Percentiles rank a stretch among this genome's conserved stretches.
These are phyloP conservation scores for Hirsutella thompsonii DNA, from an alignment of 2,329 filamentous ascomycete species.

Conservation along the genomic window DNA sequence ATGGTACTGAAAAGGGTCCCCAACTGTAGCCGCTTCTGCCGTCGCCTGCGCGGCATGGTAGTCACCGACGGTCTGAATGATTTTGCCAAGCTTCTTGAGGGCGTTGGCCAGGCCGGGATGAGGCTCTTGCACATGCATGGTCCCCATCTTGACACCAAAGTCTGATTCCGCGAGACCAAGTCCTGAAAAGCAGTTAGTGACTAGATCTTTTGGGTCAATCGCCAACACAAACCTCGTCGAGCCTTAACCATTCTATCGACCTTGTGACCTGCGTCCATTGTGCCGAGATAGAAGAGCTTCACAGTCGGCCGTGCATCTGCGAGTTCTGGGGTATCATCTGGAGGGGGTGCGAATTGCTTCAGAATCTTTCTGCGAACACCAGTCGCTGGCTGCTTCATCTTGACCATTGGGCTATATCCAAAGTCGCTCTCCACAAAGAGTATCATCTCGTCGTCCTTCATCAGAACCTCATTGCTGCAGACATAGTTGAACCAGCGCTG, in stretches of 20 bases:
- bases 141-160: slow-evolving; percentile 78
- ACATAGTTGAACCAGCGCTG: slow-evolving; percentile 94
- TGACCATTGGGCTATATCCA: slow-evolving; percentile 89
- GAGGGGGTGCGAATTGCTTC: slow-evolving; percentile 95
- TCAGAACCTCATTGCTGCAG: slow-evolving; percentile 81
- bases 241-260: slow-evolving; percentile 89
- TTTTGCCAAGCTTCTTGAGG: slow-evolving; percentile 88
- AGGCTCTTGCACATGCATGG: slow-evolving; percentile 80
- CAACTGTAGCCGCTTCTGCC: slow-evolving; percentile 86
- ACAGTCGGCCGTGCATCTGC: slow-evolving; percentile 81
- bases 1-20: slow-evolving; percentile 88
- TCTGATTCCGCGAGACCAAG: slow-evolving; percentile 87
- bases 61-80: slow-evolving; percentile 86
- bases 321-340: slow-evolving; percentile 92
- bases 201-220: neutral
- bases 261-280: slow-evolving; percentile 96
- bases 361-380: slow-evolving; percentile 89
- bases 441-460: slow-evolving; percentile 92
- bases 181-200: slow-evolving; percentile 39
- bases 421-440: slow-evolving; percentile 99
- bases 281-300: slow-evolving; percentile 88
- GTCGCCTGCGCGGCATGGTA: slow-evolving; percentile 95
- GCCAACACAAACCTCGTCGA: slow-evolving; percentile 56
- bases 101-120: slow-evolving; percentile 80
- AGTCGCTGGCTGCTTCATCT: slow-evolving; percentile 93